Base-by-base conservation (phyloP, 2,329 filamentous ascomycete genomes). In the Fusarium sterilihyphosum region DNA sequence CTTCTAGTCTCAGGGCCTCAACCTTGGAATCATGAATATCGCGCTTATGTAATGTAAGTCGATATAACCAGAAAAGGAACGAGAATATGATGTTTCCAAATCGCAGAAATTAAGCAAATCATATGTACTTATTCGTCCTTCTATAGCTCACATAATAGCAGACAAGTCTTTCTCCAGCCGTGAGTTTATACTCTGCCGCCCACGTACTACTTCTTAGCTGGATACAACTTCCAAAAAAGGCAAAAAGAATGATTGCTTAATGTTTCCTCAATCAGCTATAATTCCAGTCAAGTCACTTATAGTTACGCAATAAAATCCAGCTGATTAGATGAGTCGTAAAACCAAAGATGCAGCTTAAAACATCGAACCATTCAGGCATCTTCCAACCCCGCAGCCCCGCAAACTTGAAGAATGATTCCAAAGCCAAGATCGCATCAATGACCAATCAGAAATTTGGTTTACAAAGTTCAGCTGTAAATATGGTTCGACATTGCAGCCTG, bases 401-500 rank as follows among this genome's bases (percentile, higher is more conserved):
- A 75, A 41, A 26, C 54, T 40, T n/a, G n/a, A 58, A 58, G 49
- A 69, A 73, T 75, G 73, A 75, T 75, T 75, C 73, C 73, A 75
- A 75, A 75, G 61, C 70, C 63, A 65, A 67, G 65, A 61, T 61
- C 29, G 11, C n/a, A 35, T 29, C 8, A 33, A 22, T 18, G 31
- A 56, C 73, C 65, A 58, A 70, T 67, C 49, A 70, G 31, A 58
- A 31, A 57, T 37, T 58, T n/a, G 47, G n/a, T 17, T 60, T 66
- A 68, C 35, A 17, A 61, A 54, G 29, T 40, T 40, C 67, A 40
- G 49, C 60, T 70, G 60, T 47, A 37, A 26, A 22, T 20, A 62
- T 73, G 52, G 56, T 49, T 60, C 40, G 47, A 62, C n/a, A 20
- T n/a, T 58, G 29, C 59, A 49, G 13, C 8, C 7, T n/a, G 12